Percentiles rank a stretch among this genome's conserved stretches.
phyloP scores from a whole-genome alignment of 371 early-diverging fungal species.

The Mucor racemosus region DNA sequence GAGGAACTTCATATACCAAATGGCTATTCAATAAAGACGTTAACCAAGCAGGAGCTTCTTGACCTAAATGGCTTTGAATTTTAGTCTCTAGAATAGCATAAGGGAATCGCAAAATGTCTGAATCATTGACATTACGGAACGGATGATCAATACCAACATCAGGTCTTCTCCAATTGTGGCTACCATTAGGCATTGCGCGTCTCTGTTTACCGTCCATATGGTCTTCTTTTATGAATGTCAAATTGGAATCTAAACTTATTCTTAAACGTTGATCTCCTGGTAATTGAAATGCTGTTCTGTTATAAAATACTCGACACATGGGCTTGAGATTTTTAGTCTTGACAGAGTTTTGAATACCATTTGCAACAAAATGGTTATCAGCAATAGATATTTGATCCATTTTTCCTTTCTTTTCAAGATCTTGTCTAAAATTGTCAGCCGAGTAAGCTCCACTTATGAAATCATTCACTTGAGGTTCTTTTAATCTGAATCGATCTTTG shows the following conservation, averaged over 20 bases:
- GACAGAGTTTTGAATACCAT: constrained; percentile 83
- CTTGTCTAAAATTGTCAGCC: constrained; percentile 58
- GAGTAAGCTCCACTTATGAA: constrained; percentile 84
- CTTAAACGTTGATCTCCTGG: constrained; percentile 98
- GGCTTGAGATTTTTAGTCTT: constrained; percentile 79
- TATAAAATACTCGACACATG: constrained; percentile 94
- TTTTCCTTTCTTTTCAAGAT: constrained; percentile 76
- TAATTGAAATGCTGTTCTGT: constrained; percentile 98
- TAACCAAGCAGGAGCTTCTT: constrained; percentile 93
- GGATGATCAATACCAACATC: constrained; percentile 94
- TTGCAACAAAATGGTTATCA: constrained; percentile 74
- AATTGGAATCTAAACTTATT: constrained; percentile 95
- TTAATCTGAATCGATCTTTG: constrained; percentile 92
- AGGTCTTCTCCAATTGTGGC: constrained; percentile 91
- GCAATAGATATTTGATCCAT: constrained; percentile 69
- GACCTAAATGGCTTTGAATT: constrained; percentile 90
- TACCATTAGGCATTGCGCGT: constrained; percentile 23
- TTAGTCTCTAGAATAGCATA: constrained; percentile 98
- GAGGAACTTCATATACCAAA: constrained; percentile 95
- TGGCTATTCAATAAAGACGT: constrained; percentile 82
- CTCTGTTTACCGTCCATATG: constrained; percentile 60
- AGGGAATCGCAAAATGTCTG: constrained; percentile 91
- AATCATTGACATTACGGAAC: constrained; percentile 79
- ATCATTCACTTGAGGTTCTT: constrained; percentile 87
- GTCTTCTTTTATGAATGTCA: constrained; percentile 98